Percentiles rank a stretch among this genome's conserved stretches.
Conservation (phyloP, 2,329 filamentous ascomycete species). For the Beauveria sp. region DNA sequence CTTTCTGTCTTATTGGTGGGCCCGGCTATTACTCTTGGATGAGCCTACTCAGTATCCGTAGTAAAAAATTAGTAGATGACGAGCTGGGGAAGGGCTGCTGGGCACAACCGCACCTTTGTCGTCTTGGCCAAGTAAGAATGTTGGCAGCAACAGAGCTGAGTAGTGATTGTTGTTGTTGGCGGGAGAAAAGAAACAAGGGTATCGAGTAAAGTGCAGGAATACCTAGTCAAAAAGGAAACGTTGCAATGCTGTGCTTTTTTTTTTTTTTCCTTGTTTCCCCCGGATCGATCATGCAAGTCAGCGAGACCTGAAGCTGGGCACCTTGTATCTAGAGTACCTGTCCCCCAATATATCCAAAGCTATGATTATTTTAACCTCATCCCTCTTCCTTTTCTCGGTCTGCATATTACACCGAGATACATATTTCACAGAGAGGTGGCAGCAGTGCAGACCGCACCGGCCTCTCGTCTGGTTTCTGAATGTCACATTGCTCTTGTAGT, state of each 20-base stretch:
- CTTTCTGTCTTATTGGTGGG: neutral
- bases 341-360: neutral
- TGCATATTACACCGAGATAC: too few species aligned
- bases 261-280: neutral
- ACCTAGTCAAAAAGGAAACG: neutral
- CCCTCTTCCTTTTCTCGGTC: neutral
- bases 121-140: too few species aligned
- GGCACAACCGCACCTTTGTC: too few species aligned
- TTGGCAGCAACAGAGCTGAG: too few species aligned
- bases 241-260: neutral
- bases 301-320: neutral
- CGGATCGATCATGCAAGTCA: slow-evolving; percentile 5
- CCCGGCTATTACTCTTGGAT: neutral
- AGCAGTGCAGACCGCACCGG: too few species aligned
- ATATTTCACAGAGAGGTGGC: too few species aligned
- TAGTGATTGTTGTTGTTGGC: neutral
- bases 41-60: too few species aligned
- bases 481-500: neutral
- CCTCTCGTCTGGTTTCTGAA: too few species aligned
- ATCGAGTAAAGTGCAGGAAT: slow-evolving; percentile 5
- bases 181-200: slow-evolving; percentile 1
- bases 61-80: too few species aligned
- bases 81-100: too few species aligned
- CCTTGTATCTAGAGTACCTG: neutral
- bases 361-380: neutral